Base-by-base conservation (phyloP, 495 filamentous ascomycete genomes). In the Penicillium cataractarum region DNA sequence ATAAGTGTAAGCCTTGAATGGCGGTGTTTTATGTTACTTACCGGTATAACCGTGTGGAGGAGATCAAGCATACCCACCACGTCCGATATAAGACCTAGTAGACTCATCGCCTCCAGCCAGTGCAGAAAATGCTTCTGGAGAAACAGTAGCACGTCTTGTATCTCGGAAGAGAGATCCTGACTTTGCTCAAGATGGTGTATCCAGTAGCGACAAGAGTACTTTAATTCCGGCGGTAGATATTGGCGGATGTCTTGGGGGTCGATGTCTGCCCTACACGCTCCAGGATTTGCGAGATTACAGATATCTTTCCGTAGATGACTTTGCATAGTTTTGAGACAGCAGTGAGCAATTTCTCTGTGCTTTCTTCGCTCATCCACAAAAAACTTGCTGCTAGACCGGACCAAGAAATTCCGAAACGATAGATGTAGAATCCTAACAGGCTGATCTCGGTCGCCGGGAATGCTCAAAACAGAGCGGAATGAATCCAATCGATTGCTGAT, bases 191-290 rank as follows among this genome's bases (percentile, higher is more conserved):
- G 27, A 71, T 87, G 80, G 57, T 77, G 39, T 48, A 78, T 70
- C 83, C 78, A 86, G 63, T 82, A 79, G 10, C 66, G 70, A 63
- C 78, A 84, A 27, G 77, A 60, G 57, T 84, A 80, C 65, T 67
- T 61, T 22, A 77, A 52, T 57, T 75, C 70, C 24, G 65, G 5
- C 46, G 73, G 67, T 12, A 83, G 52, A 24, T 55, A 59, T 0
- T 67, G n/a, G 9, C 56, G 33, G 29, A 78, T 71, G 1, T 26
- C 60, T 10, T 61, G 24, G 17, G 5, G 9, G 55, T 71, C 61
- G 37, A 80, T 68, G 1, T 78, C 73, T 6, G 1, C 55, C 42
- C 64, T 27, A n/a, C 60, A 52, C 24, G 33, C 62, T 24, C 72
- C 74, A 39, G 68, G 60, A 19, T 51, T 52, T 58, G 56, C 19